Evolutionary conservation across 2,329 filamentous ascomycete species (phyloP).

Genomic region (Hymenoscyphus occultus): DNA sequence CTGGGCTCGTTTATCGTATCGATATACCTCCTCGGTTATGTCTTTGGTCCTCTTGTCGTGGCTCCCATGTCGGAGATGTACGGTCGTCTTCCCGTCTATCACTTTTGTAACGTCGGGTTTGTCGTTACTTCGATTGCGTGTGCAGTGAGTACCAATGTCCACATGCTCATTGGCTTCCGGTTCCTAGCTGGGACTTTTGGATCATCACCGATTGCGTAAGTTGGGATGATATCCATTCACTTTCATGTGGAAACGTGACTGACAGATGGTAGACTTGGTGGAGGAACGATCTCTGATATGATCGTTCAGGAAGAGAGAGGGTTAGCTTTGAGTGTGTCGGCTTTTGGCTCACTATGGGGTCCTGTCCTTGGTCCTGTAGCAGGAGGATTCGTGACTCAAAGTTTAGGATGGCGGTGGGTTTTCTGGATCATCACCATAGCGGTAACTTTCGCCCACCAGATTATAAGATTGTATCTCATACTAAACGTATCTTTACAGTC

Average conservation of each 20-base stretch:
- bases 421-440: conserved; percentile 47
- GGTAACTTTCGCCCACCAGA: not conserved
- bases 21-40: conserved; percentile 22
- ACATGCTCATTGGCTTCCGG: conserved; percentile 54
- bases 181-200: conserved; percentile 53
- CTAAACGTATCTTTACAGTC: not conserved
- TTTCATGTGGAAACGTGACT: not conserved
- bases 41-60: conserved; percentile 28
- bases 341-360: conserved; percentile 34
- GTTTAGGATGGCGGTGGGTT: conserved; percentile 50
- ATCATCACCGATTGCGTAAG: conserved; percentile 35
- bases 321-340: conserved; percentile 23
- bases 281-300: conserved; percentile 27
- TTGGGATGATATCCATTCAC: conserved; percentile 5
- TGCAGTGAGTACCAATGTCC: conserved; percentile 47
- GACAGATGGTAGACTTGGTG: conserved; percentile 14
- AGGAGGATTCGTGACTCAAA: conserved; percentile 47
- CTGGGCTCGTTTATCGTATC: not conserved
- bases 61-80: conserved; percentile 59
- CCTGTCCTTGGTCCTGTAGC: conserved; percentile 41
- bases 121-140: conserved; percentile 52
- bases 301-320: conserved; percentile 23
- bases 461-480: not conserved
- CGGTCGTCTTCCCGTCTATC: conserved; percentile 51
- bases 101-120: conserved; percentile 48